Conservation (phyloP, 345 rosid genomes). For the Camelina sativa region DNA sequence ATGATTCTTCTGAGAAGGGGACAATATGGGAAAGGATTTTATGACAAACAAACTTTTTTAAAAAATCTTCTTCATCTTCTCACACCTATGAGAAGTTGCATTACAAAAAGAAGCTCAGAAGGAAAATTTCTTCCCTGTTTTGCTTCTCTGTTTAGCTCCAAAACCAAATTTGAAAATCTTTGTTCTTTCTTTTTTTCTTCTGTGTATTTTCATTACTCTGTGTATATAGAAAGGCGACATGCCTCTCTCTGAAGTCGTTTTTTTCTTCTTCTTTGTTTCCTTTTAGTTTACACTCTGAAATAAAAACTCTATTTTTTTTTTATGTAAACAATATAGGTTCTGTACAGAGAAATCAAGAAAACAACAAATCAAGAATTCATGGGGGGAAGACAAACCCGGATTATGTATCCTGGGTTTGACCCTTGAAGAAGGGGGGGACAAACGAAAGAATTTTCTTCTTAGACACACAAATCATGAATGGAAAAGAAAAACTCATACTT, state of each 20-base stretch:
- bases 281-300: slow-evolving; percentile 38
- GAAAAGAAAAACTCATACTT: slow-evolving; percentile 32
- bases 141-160: neutral
- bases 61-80: slow-evolving; percentile 11
- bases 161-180: slow-evolving; percentile 18
- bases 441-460: slow-evolving; percentile 41
- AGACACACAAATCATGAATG: slow-evolving; percentile 40
- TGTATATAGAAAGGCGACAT: slow-evolving; percentile 41
- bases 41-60: slow-evolving; percentile 8
- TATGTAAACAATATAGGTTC: slow-evolving; percentile 43
- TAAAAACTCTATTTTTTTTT: slow-evolving; percentile 34
- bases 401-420: slow-evolving; percentile 47
- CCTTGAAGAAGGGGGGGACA: slow-evolving; percentile 16
- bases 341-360: slow-evolving; percentile 46
- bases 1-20: slow-evolving; percentile 30
- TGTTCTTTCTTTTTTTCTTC: slow-evolving; percentile 27
- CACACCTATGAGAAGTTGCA: slow-evolving; percentile 39
- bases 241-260: slow-evolving; percentile 40
- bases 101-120: slow-evolving; percentile 6
- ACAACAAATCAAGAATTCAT: slow-evolving; percentile 45
- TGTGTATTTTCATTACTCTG: slow-evolving; percentile 38
- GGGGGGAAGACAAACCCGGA: slow-evolving; percentile 27
- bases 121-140: neutral
- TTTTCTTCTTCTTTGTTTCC: neutral
- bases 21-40: slow-evolving; percentile 10